Evolutionary conservation across 1,284 basidiomycete genomes (phyloP).

Genomic region (Ustilago nuda): DNA sequence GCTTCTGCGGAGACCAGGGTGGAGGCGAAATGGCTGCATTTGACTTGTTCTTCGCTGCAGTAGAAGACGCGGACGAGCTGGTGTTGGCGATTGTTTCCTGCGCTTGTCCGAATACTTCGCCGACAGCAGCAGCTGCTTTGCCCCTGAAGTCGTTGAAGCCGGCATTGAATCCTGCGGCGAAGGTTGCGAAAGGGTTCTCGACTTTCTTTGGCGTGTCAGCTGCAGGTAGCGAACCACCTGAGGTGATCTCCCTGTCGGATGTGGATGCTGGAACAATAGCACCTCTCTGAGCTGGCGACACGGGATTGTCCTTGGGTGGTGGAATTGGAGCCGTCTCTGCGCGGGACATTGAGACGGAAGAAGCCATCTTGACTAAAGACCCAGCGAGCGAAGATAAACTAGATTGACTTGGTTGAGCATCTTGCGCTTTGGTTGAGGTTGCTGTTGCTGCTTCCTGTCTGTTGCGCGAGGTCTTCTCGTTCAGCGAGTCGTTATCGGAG

Average conservation of each 20-base stretch:
- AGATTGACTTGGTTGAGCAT: constrained; percentile 10
- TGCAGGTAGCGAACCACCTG: constrained; percentile 37
- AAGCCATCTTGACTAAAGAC: constrained; percentile 32
- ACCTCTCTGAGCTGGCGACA: constrained; percentile 8
- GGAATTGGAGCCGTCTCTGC: constrained; percentile 40
- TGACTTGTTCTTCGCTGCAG: constrained; percentile 19
- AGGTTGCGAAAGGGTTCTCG: constrained; percentile 53
- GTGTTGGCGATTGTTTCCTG: constrained; percentile 11
- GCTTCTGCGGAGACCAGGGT: constrained; percentile 45
- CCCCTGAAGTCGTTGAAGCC: constrained; percentile 56
- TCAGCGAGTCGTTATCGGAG: constrained; percentile 42
- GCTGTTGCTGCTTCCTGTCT: background rate
- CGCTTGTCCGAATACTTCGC: constrained; percentile 49
- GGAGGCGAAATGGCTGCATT: constrained; percentile 12
- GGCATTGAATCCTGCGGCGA: constrained; percentile 57
- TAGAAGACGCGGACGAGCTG: background rate
- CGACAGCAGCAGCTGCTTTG: constrained; percentile 59
- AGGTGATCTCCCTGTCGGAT: constrained; percentile 33
- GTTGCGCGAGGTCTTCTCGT: constrained; percentile 16
- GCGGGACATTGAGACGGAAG: constrained; percentile 30
- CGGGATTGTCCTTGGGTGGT: constrained; percentile 31
- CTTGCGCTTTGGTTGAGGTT: constrained; percentile 6
- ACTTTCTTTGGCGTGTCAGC: constrained; percentile 30
- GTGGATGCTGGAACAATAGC: background rate
- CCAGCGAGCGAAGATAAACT: constrained; percentile 28